A percentile compares a stretch with the other conserved stretches of the same genome.
Evolutionary conservation across 2,329 filamentous ascomycete species (phyloP).

Genomic region (Aspergillus sp.): DNA sequence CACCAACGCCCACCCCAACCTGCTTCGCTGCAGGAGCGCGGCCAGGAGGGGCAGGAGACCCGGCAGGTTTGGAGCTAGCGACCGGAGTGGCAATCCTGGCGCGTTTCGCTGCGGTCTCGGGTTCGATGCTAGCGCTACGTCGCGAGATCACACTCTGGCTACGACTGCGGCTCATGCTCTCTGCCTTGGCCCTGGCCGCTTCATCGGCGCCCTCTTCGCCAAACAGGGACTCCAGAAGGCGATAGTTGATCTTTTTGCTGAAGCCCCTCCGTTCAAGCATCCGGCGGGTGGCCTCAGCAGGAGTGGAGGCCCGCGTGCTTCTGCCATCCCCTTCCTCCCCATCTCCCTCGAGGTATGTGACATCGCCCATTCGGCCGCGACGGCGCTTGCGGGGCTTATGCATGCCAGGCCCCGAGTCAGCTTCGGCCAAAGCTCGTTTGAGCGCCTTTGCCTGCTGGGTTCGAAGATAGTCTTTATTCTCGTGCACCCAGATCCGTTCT

Average conservation of each 20-base stretch:
- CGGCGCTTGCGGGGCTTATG: slow-evolving; percentile 52
- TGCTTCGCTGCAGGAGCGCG: not conserved
- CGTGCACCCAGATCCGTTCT: slow-evolving; percentile 89
- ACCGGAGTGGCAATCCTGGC: slow-evolving; percentile 16
- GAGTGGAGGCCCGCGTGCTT: slow-evolving; percentile 63
- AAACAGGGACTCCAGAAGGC: slow-evolving; percentile 39
- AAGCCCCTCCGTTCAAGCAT: slow-evolving; percentile 67
- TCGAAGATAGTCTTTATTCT: slow-evolving; percentile 91
- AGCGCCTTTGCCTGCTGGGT: slow-evolving; percentile 81
- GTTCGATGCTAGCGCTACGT: slow-evolving; percentile 29
- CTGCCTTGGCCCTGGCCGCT: slow-evolving; percentile 26
- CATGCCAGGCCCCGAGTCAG: slow-evolving; percentile 38
- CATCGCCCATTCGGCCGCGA: slow-evolving; percentile 47
- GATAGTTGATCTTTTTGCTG: slow-evolving; percentile 74
- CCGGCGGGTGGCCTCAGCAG: slow-evolving; percentile 67
- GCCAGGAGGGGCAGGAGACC: slow-evolving; percentile 6
- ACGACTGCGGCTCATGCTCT: slow-evolving; percentile 30
- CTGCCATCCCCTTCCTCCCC: slow-evolving; percentile 62
- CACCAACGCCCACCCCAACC: not conserved
- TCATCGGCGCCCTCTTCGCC: slow-evolving; percentile 35
- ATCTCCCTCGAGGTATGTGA: slow-evolving; percentile 46
- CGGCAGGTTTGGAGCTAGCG: slow-evolving; percentile 13
- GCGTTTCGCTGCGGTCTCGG: slow-evolving; percentile 18
- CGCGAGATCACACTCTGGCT: slow-evolving; percentile 33
- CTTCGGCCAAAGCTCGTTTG: slow-evolving; percentile 64